Percentiles rank a stretch among this genome's conserved stretches.
Evolutionary conservation across 1,284 basidiomycete species (phyloP).

Genomic region (Cerioporus squamosus): DNA sequence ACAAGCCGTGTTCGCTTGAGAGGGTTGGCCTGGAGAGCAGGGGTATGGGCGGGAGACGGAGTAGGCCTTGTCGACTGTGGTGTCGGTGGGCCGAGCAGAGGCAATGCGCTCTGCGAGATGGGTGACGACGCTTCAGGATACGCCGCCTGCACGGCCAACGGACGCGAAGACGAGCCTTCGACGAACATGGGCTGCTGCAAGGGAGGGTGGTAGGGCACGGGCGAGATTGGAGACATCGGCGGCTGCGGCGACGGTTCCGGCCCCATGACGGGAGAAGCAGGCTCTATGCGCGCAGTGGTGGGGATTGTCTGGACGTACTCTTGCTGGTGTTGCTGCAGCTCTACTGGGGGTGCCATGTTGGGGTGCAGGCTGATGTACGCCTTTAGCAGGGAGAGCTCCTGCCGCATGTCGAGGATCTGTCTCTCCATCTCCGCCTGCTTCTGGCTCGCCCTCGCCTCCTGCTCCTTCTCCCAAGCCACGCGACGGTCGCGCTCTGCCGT

Average conservation of each 20-base stretch:
- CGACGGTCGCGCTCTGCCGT: constrained; percentile 62
- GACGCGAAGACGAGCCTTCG: constrained; percentile 44
- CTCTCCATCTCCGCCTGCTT: constrained; percentile 63
- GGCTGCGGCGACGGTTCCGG: not conserved
- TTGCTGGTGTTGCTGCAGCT: not conserved
- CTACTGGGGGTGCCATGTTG: constrained; percentile 8
- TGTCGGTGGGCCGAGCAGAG: constrained; percentile 7
- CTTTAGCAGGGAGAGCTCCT: constrained; percentile 58
- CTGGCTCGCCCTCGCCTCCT: constrained; percentile 59
- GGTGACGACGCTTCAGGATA: not conserved
- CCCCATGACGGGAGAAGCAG: constrained; percentile 3
- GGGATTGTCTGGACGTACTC: constrained; percentile 4
- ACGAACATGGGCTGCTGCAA: constrained; percentile 38
- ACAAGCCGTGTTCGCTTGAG: constrained; percentile 38
- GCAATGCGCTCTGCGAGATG: not conserved
- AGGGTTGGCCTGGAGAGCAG: constrained; percentile 11
- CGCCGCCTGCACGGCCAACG: constrained; percentile 15
- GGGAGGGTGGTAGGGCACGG: not conserved
- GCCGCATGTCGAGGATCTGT: constrained; percentile 58
- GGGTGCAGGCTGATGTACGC: constrained; percentile 40
- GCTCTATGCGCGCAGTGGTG: constrained; percentile 14
- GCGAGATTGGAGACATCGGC: constrained; percentile 13
- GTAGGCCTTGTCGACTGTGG: constrained; percentile 14
- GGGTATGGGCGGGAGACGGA: constrained; percentile 6
- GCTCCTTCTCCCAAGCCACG: constrained; percentile 67